These are phyloP conservation scores for Leccinum cinnamomeum DNA, from an alignment of 1,284 basidiomycete genomes.

Conservation along the genomic window DNA sequence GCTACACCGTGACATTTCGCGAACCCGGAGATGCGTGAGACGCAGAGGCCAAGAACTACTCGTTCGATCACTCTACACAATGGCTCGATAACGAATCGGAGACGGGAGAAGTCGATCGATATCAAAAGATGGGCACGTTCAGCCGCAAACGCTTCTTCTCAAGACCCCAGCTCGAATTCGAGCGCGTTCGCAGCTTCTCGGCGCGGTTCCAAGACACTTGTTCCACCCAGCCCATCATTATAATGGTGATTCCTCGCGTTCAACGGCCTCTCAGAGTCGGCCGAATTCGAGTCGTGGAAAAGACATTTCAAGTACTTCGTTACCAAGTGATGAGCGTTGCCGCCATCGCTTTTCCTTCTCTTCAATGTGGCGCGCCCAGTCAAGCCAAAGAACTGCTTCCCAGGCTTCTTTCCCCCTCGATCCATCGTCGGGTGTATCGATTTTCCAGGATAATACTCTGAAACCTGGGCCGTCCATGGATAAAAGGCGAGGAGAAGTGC, in stretches of 20 bases:
- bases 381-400: constrained; percentile 24
- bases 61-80: constrained; percentile 22
- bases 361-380: constrained; percentile 27
- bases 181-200: constrained; percentile 6
- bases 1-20: constrained; percentile 5
- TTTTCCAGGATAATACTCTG: constrained; percentile 22
- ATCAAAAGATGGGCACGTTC: constrained; percentile 32
- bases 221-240: constrained; percentile 8
- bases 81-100: constrained; percentile 24
- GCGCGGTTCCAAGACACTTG: constrained; percentile 21
- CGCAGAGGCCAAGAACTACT: constrained; percentile 19
- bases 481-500: constrained; percentile 33
- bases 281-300: constrained; percentile 27
- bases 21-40: constrained; percentile 18
- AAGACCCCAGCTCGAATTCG: constrained; percentile 18
- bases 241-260: constrained; percentile 17
- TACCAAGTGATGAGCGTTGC: constrained; percentile 22
- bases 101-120: constrained; percentile 37
- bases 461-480: constrained; percentile 24
- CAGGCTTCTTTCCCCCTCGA: constrained; percentile 33
- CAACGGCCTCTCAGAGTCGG: constrained; percentile 22
- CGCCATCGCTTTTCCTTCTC: constrained; percentile 33
- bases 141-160: constrained; percentile 23
- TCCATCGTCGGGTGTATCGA: constrained; percentile 31
- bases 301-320: constrained; percentile 20